Base-by-base conservation (phyloP, 331 rosid species). In the Phaseolus coccineus region DNA sequence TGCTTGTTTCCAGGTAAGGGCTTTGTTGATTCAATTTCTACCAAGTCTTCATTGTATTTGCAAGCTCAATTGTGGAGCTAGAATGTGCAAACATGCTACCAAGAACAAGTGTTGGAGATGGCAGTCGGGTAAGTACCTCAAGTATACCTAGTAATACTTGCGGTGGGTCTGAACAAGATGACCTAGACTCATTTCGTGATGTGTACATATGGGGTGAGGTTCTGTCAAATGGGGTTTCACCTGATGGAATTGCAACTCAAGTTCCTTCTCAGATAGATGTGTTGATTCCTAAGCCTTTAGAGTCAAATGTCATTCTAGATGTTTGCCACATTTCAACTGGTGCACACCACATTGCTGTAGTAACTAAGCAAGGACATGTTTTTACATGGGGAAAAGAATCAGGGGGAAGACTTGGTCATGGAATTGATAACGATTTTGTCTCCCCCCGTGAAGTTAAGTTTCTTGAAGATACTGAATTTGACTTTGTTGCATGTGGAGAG, bases 311-410 rank as follows among this genome's bases (percentile, higher is more conserved):
- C 66, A 86, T 91, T 84, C 91, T 92, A 10, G 97, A 94, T 85
- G 93, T 87, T 79, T 89, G 80, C 16, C 91, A 91, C 44, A 90
- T 92, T 81, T 84, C 89, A 67, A 90, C 91, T 40, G 97, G 97
- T 79, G 91, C 62, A 19, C 81, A 81, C 15, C 98, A 94, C 67
- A 79, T 87, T 80, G 92, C 91, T 80, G 85, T 92, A 19, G 87
- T 91, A 50, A 94, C 96, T 2, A 91, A 84, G 84, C 88, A 90
- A 76, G 98, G 98, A 69, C 89, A 92, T 72, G 89, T 94, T 73
- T 94, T 94, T 79, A 89, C 97, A 24, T 94, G 97, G 98, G 98
- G 97, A 37, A 92, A 94, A 84, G 98, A 91, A 85, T 89, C 81
- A 53, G 97, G 97, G 6, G 97, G 97, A 72, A 87, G 93, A 71